phyloP scores from a whole-genome alignment of 805 yeast genomes.

The Schizosaccharomyces pombe region DNA sequence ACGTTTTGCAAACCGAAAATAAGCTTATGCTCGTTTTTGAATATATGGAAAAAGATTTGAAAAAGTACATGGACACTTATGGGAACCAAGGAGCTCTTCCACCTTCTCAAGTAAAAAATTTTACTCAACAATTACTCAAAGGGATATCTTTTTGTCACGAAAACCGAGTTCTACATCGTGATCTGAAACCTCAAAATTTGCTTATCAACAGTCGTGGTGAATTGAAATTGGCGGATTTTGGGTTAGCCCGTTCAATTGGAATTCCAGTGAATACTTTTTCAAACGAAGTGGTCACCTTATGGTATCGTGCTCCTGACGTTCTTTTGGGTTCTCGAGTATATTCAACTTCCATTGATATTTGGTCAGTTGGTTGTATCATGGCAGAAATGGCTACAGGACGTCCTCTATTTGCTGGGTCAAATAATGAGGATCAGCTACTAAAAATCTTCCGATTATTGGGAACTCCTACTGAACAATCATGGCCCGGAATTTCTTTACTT shows the following conservation, averaged over 20 bases:
- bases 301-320: constrained; percentile 98
- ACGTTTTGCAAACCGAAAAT: constrained; percentile 90
- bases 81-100: constrained; percentile 57
- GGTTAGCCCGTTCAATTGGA: constrained; percentile 91
- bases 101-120: constrained; percentile 43
- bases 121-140: constrained; percentile 77
- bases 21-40: constrained; percentile 85
- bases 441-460: constrained; percentile 87
- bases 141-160: constrained; percentile 80
- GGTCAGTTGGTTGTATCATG: constrained; percentile 96
- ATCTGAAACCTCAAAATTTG: constrained; percentile 82
- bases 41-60: constrained; percentile 77
- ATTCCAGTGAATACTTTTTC: constrained; percentile 94
- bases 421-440: constrained; percentile 83
- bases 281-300: constrained; percentile 88
- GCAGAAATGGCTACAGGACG: constrained; percentile 98
- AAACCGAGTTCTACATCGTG: constrained; percentile 59
- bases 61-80: constrained; percentile 77
- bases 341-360: constrained; percentile 89
- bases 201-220: constrained; percentile 76
- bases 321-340: constrained; percentile 83
- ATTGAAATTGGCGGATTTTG: constrained; percentile 85
- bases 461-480: constrained; percentile 81
- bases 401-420: constrained; percentile 86
- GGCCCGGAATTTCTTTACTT: constrained; percentile 88